Percentiles rank a stretch among this genome's conserved stretches.
Evolutionary conservation across 192 early-diverging fungal genomes (phyloP).

Genomic region (Linnemannia hyalina): DNA sequence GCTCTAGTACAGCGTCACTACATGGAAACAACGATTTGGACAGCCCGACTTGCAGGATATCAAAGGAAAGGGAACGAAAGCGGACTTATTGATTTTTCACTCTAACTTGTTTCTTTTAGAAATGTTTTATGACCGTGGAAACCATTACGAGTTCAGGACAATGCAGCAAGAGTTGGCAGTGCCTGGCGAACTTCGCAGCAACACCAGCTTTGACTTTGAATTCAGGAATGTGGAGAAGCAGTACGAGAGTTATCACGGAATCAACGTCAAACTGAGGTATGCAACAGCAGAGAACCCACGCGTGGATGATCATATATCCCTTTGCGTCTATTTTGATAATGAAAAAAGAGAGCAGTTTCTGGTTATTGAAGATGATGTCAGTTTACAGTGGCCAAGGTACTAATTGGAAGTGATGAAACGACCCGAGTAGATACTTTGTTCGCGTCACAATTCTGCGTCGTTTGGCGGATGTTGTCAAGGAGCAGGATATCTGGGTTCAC

Average conservation of each 20-base stretch:
- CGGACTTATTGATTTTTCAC: background rate
- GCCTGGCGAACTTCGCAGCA: constrained; percentile 92
- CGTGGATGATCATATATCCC: no score
- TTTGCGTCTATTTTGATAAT: no score
- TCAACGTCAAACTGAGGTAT: constrained; percentile 95
- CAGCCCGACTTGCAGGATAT: background rate
- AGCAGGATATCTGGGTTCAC: constrained; percentile 99
- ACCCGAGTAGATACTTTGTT: constrained; percentile 87
- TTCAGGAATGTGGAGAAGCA: constrained; percentile 99
- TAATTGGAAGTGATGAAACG: background rate
- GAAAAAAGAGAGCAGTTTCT: no score
- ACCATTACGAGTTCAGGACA: constrained; percentile 95
- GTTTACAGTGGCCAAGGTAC: no score
- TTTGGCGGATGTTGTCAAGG: constrained; percentile 89
- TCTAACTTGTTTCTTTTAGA: constrained; percentile 62
- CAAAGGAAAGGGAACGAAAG: background rate
- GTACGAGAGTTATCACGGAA: constrained; percentile 97
- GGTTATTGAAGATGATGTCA: no score
- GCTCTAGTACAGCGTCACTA: background rate
- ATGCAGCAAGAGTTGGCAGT: constrained; percentile 94
- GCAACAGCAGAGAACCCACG: background rate
- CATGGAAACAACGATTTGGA: background rate
- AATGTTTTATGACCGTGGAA: constrained; percentile 95
- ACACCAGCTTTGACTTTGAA: constrained; percentile 91
- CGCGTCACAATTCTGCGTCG: constrained; percentile 91